phyloP scores from a whole-genome alignment of 345 rosid species.

The Populus simonii region DNA sequence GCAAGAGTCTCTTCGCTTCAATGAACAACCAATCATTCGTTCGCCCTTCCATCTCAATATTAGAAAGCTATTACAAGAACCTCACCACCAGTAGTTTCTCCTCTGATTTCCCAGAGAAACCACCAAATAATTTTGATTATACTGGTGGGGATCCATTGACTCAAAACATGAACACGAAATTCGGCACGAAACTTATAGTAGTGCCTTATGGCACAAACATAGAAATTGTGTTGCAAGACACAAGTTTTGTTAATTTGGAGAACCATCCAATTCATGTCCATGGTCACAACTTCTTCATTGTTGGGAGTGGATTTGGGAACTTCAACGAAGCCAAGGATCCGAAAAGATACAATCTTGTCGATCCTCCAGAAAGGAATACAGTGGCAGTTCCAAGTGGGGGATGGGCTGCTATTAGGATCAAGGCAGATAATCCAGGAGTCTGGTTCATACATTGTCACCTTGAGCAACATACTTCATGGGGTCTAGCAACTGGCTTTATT shows the following conservation, averaged over 20 bases:
- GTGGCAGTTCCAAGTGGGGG: background rate
- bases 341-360: background rate
- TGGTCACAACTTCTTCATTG: background rate
- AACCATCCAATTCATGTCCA: background rate
- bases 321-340: background rate
- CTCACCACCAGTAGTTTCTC: background rate
- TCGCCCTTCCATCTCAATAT: background rate
- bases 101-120: background rate
- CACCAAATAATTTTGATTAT: background rate
- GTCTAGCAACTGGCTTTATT: background rate
- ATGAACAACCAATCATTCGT: background rate
- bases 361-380: background rate
- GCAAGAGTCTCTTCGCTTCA: background rate
- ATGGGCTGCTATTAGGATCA: background rate
- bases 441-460: background rate
- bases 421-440: background rate
- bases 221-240: background rate
- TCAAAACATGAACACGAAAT: background rate
- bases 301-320: background rate
- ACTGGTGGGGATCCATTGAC: background rate
- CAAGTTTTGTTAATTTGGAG: background rate
- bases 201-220: background rate
- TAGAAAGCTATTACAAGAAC: background rate
- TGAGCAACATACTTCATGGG: background rate
- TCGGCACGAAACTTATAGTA: background rate